phyloP scores from a whole-genome alignment of 768 basidiomycete species.

The Strobilomyces dryophilus region DNA sequence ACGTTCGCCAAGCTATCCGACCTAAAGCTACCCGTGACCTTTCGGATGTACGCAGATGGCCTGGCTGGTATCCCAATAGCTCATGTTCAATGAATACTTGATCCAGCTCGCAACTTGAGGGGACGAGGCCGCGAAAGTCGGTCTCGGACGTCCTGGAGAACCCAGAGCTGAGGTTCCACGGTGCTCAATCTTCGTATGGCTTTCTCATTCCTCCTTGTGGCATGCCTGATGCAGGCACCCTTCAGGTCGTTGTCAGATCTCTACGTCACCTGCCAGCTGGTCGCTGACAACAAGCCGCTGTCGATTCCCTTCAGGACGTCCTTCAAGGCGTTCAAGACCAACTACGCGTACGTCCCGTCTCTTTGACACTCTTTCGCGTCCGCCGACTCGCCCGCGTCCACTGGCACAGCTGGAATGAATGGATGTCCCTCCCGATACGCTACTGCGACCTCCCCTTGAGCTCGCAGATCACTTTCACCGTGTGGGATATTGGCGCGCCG shows the following conservation, averaged over 20 bases:
- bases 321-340: slow-evolving; percentile 87
- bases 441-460: slow-evolving; percentile 91
- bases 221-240: slow-evolving; percentile 16
- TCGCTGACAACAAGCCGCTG: slow-evolving; percentile 89
- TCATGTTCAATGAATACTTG: neutral
- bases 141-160: slow-evolving; percentile 81
- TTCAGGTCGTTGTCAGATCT: slow-evolving; percentile 84
- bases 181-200: slow-evolving; percentile 69
- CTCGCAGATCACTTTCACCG: slow-evolving; percentile 89
- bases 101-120: slow-evolving; percentile 79
- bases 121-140: slow-evolving; percentile 62
- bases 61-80: neutral
- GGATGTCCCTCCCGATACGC: slow-evolving; percentile 85
- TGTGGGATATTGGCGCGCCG: slow-evolving; percentile 92
- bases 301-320: slow-evolving; percentile 90
- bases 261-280: slow-evolving; percentile 88
- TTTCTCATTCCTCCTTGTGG: slow-evolving; percentile 8
- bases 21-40: slow-evolving; percentile 81
- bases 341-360: slow-evolving; percentile 55
- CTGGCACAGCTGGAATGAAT: slow-evolving; percentile 84
- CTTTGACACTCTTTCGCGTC: neutral
- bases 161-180: slow-evolving; percentile 79
- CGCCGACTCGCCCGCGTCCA: neutral
- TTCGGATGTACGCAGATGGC: slow-evolving; percentile 60
- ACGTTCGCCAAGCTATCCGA: slow-evolving; percentile 90